Evolutionary conservation across 192 early-diverging fungal genomes (phyloP), one percentile per base, ranked within the genome.

Genomic region (Chytriomyces hyalinus): DNA sequence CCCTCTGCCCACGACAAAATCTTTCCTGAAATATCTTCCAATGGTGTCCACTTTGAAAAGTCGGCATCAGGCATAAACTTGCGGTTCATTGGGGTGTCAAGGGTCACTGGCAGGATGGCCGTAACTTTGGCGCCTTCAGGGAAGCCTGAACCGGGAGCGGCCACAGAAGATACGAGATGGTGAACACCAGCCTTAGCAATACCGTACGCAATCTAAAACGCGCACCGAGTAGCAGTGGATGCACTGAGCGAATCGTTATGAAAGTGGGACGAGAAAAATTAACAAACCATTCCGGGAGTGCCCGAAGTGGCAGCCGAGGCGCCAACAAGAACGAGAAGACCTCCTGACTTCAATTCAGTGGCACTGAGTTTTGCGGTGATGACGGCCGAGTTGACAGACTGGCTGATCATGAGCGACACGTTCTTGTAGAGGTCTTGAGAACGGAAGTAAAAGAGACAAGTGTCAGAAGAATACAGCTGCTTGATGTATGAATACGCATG

Each of bases 81-180:
- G 67, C 97, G 89, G 88, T 97, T 97, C 82, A 87, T 92, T 15
- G 94, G 92, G 0, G 97, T 99, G 73, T 99, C 97, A 51, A 99
- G 83, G 1, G 91, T 96, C 0, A 90, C 82, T 10, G 90, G 90
- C 76, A 81, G 49, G 53, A 83, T 67, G 6, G 89, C 94, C 36
- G 88, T 86, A 6, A 94, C 92, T 26, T 87, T 88, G 61, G 91
- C 87, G 43, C 79, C 80, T 0, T 82, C 68, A 46, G 93, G 93
- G 13, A 99, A 80, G 5, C 96, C 97, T 67, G 90, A 89, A 13
- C 84, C 87, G 51, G 86, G 73, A 5, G 84, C 88, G 50, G 95
- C 92, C 57, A 93, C 79, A 75, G 92, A 93, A 45, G 89, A 81
- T 0, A 94, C 90, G 70, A 97, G 79, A 48, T 99, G 97, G 83